Percentiles rank a stretch among this genome's conserved stretches.
Evolutionary conservation across 805 yeast genomes (phyloP).

Genomic region (Maudiozyma serrabonitensis): DNA sequence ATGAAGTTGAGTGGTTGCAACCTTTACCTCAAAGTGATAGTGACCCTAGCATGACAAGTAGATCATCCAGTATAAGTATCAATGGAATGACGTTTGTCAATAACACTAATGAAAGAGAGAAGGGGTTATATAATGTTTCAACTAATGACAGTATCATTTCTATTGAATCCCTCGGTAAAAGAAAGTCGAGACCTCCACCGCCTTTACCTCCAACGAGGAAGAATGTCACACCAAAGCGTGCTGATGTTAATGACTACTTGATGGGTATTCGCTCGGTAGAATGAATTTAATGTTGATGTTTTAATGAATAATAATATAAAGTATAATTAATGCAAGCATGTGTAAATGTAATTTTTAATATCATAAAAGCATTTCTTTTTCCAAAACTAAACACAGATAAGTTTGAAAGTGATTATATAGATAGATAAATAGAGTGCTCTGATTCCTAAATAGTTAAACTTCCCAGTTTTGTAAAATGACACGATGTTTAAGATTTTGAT

Average conservation of each 20-base stretch:
- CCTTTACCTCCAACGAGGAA: constrained; percentile 33
- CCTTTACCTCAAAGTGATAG: constrained; percentile 4
- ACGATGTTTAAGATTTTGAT: too few relatives aligned
- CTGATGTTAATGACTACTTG: constrained; percentile 1
- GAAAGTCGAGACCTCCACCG: constrained; percentile 28
- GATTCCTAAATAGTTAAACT: too few relatives aligned
- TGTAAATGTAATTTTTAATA: too few relatives aligned
- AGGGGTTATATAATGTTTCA: not conserved
- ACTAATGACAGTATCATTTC: constrained; percentile 19
- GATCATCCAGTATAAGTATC: constrained; percentile 18
- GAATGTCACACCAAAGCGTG: not conserved
- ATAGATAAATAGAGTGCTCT: too few relatives aligned
- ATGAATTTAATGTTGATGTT: not conserved
- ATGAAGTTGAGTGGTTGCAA: constrained; percentile 28
- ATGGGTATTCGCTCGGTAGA: constrained; percentile 3
- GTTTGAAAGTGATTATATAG: too few relatives aligned
- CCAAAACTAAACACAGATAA: too few relatives aligned
- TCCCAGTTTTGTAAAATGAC: too few relatives aligned
- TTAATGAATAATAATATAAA: constrained; percentile 23
- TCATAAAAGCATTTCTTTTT: too few relatives aligned
- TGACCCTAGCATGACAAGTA: constrained; percentile 8
- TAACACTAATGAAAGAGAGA: not conserved
- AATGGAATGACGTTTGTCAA: constrained; percentile 10
- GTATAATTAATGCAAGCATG: constrained; percentile 35
- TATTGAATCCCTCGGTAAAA: constrained; percentile 29